Conservation (phyloP, 331 rosid species). For the Acacia concinna region DNA sequence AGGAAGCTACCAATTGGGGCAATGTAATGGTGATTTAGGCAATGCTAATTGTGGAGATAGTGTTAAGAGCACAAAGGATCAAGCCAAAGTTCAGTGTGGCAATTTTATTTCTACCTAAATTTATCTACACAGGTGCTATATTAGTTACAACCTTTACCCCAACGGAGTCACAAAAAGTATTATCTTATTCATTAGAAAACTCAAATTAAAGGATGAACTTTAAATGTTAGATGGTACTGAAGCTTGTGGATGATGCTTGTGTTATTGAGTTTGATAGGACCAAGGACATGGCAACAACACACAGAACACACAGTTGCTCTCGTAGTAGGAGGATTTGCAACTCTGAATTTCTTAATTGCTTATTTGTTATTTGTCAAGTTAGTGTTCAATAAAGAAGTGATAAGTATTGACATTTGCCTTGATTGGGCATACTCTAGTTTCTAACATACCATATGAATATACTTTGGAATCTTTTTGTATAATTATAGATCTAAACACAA, state of each 20-base stretch:
- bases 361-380: conserved; percentile 51
- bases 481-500: not conserved
- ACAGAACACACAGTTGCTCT: conserved; percentile 61
- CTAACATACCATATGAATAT: not conserved
- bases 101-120: conserved; percentile 58
- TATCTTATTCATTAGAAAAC: conserved; percentile 56
- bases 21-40: conserved; percentile 74
- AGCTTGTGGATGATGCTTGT: not conserved
- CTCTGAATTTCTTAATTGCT: conserved; percentile 56
- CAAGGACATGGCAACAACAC: conserved; percentile 37
- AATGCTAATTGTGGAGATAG: conserved; percentile 64
- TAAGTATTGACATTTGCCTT: conserved; percentile 37
- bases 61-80: conserved; percentile 59
- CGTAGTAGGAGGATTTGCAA: conserved; percentile 75
- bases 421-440: not conserved
- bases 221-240: not conserved
- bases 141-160: conserved; percentile 65
- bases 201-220: not conserved
- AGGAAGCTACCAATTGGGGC: conserved; percentile 68
- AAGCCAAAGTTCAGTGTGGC: conserved; percentile 51
- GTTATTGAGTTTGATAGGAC: conserved; percentile 26
- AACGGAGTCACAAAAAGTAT: conserved; percentile 44
- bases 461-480: not conserved
- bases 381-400: conserved; percentile 42
- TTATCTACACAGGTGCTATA: conserved; percentile 67